phyloP scores from a whole-genome alignment of 2,329 filamentous ascomycete species.

The Pyrenochaeta sp. region DNA sequence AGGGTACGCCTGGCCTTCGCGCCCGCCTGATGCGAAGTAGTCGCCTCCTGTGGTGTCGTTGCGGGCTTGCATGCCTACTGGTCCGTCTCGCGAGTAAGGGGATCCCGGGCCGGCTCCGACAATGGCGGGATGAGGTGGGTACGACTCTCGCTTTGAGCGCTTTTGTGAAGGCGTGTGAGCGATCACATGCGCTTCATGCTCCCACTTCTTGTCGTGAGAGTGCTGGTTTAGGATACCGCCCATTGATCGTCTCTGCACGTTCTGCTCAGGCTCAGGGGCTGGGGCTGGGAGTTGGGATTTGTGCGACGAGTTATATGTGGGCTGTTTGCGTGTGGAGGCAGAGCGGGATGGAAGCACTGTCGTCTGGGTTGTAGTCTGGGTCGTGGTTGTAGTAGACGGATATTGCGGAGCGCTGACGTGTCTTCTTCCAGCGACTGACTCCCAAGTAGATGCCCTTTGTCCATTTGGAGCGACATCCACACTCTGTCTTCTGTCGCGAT shows the following conservation, averaged over 20 bases:
- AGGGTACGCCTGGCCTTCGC: conserved; percentile 21
- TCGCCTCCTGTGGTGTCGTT: conserved; percentile 38
- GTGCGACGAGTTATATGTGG: conserved; percentile 46
- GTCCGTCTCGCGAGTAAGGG: conserved; percentile 40
- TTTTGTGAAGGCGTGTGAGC: conserved; percentile 31
- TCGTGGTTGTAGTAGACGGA: conserved; percentile 22
- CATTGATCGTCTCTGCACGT: conserved; percentile 41
- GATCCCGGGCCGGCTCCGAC: conserved; percentile 45
- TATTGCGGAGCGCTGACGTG: conserved; percentile 41
- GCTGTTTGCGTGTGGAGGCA: conserved; percentile 31
- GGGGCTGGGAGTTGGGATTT: conserved; percentile 38
- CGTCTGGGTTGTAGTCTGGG: conserved; percentile 21
- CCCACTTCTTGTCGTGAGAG: conserved; percentile 31
- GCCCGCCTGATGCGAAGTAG: conserved; percentile 39
- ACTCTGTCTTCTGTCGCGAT: conserved; percentile 33
- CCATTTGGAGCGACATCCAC: conserved; percentile 26
- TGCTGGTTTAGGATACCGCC: conserved; percentile 47
- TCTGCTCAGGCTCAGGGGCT: conserved; percentile 22
- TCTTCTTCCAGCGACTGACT: conserved; percentile 29
- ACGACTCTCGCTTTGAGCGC: conserved; percentile 39
- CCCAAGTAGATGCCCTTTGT: conserved; percentile 31
- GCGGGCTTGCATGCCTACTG: conserved; percentile 36
- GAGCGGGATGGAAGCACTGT: conserved; percentile 32
- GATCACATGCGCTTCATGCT: conserved; percentile 41
- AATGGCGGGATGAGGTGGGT: conserved; percentile 48